Base-by-base conservation (phyloP, 306 rosid species). In the Argentina anserina region DNA sequence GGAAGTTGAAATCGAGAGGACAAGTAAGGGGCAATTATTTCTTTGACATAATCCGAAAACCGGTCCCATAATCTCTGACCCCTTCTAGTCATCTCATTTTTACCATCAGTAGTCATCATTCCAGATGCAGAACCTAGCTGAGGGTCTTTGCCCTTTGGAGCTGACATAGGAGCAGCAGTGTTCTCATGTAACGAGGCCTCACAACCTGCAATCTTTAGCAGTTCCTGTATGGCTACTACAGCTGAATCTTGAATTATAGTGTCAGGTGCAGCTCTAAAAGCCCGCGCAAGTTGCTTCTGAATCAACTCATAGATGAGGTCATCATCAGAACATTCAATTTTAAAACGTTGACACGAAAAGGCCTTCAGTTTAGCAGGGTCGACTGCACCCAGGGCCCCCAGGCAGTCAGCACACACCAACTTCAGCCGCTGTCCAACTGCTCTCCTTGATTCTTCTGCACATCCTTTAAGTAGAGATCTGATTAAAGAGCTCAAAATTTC, bases 371-470 rank as follows among this genome's bases (percentile, higher is more conserved):
- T 94, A 46, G 98, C 98, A 81, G 98, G 98, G 83, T 94, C 98
- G 80, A 85, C 97, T 39, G 98, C 98, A 75, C 98, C 98, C 46
- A 94, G 82, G 69, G 96, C 89, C 79, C 98, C 98, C 66, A 94
- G 91, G 73, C 98, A 94, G 86, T 94, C 98, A 79, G 97, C 98
- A 83, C 98, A 94, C 41, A 88, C 92, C 82, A 91, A 83, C 88
- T 91, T 94, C 83, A 91, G 82, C 83, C 87, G 87, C 85, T 88
- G 97, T 62, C 97, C 98, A 67, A 91, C 95, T 25, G 78, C 43
- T 47, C 86, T 94, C 81, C 96, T 87, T 55, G 96, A 94, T 81
- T 94, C 90, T 84, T 94, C 97, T 15, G 92, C 91, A 67, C 98
- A 94, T 62, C 98, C 98, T 79, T 92, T 85, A 31, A 88, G 81